phyloP scores from a whole-genome alignment of 176 grass and related monocot genomes.

The Rhynchospora tenuis region DNA sequence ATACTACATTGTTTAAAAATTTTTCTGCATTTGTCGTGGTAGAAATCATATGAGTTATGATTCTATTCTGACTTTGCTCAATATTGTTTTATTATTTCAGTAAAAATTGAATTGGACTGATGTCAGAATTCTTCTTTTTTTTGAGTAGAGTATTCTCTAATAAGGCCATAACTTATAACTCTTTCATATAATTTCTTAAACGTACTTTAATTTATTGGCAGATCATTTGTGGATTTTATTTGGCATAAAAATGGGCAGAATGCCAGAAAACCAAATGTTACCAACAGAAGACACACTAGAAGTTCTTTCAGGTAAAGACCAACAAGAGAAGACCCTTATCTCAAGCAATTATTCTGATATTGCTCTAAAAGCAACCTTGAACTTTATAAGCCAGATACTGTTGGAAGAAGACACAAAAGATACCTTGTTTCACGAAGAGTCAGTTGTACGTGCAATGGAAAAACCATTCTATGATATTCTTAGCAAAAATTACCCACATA shows the following conservation, averaged over 20 bases:
- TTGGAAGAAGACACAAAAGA: conserved; percentile 45
- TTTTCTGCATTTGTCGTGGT: neutral
- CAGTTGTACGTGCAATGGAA: conserved; percentile 39
- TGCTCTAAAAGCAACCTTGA: conserved; percentile 37
- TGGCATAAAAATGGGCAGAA: neutral
- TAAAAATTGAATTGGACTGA: neutral
- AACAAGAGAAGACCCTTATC: neutral
- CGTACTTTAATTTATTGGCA: neutral
- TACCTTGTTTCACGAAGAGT: conserved; percentile 21
- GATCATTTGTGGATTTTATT: neutral
- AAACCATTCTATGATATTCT: conserved; percentile 58
- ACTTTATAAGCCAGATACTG: conserved; percentile 37
- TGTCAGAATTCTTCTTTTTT: neutral
- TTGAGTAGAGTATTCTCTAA: no score
- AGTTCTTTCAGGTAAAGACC: conserved; percentile 20
- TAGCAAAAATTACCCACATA: conserved; percentile 29
- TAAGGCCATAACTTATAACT: no score
- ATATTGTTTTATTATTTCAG: neutral
- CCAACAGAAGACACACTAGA: neutral
- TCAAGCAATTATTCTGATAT: conserved; percentile 17
- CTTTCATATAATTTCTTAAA: neutral
- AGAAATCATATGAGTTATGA: neutral
- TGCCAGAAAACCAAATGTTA: neutral
- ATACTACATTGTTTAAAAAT: neutral
- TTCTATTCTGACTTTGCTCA: neutral